Percentiles rank a stretch among this genome's conserved stretches.
These are phyloP conservation scores for Fusarium setosum DNA, from an alignment of 2,329 filamentous ascomycete genomes.

Conservation along the genomic window DNA sequence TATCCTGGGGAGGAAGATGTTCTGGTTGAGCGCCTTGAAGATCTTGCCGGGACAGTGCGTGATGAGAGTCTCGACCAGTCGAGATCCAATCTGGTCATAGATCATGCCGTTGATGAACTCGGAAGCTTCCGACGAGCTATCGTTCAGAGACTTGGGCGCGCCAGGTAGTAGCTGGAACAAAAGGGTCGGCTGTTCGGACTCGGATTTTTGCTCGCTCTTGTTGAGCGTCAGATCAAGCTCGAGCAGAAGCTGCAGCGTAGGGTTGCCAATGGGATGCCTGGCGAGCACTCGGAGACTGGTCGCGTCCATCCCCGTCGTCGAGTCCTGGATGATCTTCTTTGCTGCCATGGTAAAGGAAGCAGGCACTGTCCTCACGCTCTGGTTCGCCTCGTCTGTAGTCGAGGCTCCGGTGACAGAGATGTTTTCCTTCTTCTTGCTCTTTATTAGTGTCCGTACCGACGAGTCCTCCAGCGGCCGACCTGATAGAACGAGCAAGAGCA, in stretches of 20 bases:
- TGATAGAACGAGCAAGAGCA: constrained; percentile 86
- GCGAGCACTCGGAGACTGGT: constrained; percentile 86
- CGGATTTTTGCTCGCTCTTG: constrained; percentile 60
- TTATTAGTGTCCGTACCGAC: constrained; percentile 78
- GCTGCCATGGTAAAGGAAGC: constrained; percentile 81
- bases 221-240: constrained; percentile 85
- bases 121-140: constrained; percentile 77
- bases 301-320: constrained; percentile 79
- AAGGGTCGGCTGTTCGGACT: constrained; percentile 61
- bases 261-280: constrained; percentile 90
- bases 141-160: constrained; percentile 74
- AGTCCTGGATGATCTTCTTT: constrained; percentile 84
- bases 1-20: constrained; percentile 83
- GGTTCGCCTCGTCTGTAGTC: constrained; percentile 59
- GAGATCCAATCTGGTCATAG: constrained; percentile 91
- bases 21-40: constrained; percentile 88
- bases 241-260: constrained; percentile 89
- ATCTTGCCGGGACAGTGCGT: constrained; percentile 84
- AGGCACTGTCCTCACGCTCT: constrained; percentile 72
- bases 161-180: constrained; percentile 84
- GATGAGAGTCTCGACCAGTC: constrained; percentile 88
- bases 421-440: constrained; percentile 93
- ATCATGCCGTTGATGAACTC: constrained; percentile 87
- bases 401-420: constrained; percentile 70
- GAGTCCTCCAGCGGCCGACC: constrained; percentile 81